phyloP scores from a whole-genome alignment of 2,329 filamentous ascomycete species.

The Exophiala spinifera region DNA sequence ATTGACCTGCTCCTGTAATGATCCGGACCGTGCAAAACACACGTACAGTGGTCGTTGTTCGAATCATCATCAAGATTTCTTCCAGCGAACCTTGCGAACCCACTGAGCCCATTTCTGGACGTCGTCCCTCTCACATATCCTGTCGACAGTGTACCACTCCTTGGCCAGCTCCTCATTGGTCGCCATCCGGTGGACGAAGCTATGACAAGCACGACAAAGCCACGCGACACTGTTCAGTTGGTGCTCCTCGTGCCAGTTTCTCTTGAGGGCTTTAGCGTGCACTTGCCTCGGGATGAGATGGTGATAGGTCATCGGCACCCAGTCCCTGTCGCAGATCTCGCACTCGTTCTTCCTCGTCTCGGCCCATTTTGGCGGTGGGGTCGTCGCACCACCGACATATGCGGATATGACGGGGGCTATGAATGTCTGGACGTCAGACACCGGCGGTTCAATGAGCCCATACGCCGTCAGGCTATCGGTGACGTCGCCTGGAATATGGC shows the following conservation, averaged over 20 bases:
- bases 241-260: conserved; percentile 75
- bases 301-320: conserved; percentile 77
- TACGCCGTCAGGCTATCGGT: conserved; percentile 68
- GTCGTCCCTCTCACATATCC: conserved; percentile 67
- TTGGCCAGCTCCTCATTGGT: conserved; percentile 74
- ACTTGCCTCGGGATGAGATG: conserved; percentile 78
- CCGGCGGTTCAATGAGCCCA: conserved; percentile 52
- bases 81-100: conserved; percentile 73
- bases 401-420: conserved; percentile 61
- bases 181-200: conserved; percentile 73
- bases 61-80: conserved; percentile 46
- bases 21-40: too few species aligned
- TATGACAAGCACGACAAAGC: conserved; percentile 81
- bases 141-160: conserved; percentile 69
- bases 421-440: conserved; percentile 51
- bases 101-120: conserved; percentile 68
- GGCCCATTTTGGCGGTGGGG: conserved; percentile 62
- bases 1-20: too few species aligned
- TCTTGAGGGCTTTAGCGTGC: conserved; percentile 71
- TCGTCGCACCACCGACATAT: conserved; percentile 58
- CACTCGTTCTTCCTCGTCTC: conserved; percentile 59
- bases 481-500: conserved; percentile 57
- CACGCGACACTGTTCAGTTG: conserved; percentile 78
- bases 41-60: background rate
- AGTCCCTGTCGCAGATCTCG: conserved; percentile 72